Percentiles rank a stretch among this genome's conserved stretches.
Conservation (phyloP, 2,329 filamentous ascomycete genomes). For the Madurella fahalii region DNA sequence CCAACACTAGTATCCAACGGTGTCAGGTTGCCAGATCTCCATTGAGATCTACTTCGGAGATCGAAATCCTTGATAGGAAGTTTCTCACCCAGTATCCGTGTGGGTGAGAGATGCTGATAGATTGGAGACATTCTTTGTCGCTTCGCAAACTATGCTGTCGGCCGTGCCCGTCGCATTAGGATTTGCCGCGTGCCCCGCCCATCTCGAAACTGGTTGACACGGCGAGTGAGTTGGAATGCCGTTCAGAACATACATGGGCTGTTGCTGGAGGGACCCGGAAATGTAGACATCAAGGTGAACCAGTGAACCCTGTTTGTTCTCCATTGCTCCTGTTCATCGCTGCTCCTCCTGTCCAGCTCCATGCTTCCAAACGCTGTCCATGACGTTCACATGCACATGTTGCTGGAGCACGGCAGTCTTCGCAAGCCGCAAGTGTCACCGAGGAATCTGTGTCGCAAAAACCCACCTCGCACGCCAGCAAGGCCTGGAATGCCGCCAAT, state of each 20-base stretch:
- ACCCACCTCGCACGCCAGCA: neutral
- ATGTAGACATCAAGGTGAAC: no score
- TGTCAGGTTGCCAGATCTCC: slow-evolving; percentile 58
- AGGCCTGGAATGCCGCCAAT: neutral
- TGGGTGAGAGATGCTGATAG: slow-evolving; percentile 57
- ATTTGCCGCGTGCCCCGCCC: no score
- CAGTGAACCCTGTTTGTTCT: no score
- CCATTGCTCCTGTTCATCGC: no score
- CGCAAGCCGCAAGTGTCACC: neutral
- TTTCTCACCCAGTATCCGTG: slow-evolving; percentile 46
- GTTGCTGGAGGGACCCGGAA: no score
- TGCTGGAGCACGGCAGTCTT: neutral
- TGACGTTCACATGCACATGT: neutral
- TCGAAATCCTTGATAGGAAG: slow-evolving; percentile 60
- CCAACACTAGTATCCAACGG: slow-evolving; percentile 55
- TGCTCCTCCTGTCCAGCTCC: no score
- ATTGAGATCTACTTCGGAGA: slow-evolving; percentile 54
- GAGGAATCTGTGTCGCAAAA: neutral
- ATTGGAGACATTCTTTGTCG: slow-evolving; percentile 49
- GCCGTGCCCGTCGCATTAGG: neutral
- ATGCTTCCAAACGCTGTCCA: neutral
- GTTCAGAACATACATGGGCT: no score
- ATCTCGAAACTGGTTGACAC: no score
- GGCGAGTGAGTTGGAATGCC: no score
- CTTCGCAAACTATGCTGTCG: neutral